Evolutionary conservation across 495 filamentous ascomycete genomes (phyloP).

Genomic region (Penicillium argentinense): DNA sequence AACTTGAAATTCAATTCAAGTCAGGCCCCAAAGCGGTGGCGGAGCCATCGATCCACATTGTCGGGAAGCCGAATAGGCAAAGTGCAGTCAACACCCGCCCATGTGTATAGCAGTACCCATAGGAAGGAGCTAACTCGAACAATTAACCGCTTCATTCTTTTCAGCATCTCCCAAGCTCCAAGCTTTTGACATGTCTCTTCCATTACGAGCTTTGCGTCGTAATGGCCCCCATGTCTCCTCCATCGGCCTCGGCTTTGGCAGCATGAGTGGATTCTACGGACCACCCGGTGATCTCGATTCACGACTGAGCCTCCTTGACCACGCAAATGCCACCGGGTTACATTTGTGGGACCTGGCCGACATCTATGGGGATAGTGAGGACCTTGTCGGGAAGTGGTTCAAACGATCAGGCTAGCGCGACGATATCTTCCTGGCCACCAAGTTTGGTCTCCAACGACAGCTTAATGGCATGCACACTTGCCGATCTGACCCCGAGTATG

Average conservation of each 20-base stretch:
- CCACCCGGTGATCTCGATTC: conserved; percentile 33
- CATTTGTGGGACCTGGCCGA: conserved; percentile 63
- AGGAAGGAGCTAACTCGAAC: no score
- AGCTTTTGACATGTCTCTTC: conserved; percentile 14
- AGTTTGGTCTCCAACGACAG: conserved; percentile 45
- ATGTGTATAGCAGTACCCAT: no score
- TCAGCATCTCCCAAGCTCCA: neutral
- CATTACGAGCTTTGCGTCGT: conserved; percentile 44
- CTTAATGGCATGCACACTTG: conserved; percentile 17
- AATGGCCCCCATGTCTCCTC: conserved; percentile 54
- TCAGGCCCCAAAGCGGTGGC: no score
- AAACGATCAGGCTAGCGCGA: conserved; percentile 51
- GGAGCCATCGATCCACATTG: neutral
- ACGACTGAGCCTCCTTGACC: conserved; percentile 37
- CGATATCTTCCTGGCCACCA: conserved; percentile 59
- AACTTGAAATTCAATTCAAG: no score
- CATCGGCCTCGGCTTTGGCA: conserved; percentile 57
- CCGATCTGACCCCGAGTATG: conserved; percentile 54
- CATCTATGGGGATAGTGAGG: conserved; percentile 42
- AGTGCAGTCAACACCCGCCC: no score
- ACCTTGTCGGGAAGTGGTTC: conserved; percentile 59
- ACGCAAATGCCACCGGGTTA: conserved; percentile 52
- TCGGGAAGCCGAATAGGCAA: neutral
- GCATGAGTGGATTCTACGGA: conserved; percentile 51
- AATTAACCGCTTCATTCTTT: no score